A percentile compares a stretch with the other conserved stretches of the same genome.
Conservation (phyloP, 768 basidiomycete species). For the Gloeopeniophorella convolvens region DNA sequence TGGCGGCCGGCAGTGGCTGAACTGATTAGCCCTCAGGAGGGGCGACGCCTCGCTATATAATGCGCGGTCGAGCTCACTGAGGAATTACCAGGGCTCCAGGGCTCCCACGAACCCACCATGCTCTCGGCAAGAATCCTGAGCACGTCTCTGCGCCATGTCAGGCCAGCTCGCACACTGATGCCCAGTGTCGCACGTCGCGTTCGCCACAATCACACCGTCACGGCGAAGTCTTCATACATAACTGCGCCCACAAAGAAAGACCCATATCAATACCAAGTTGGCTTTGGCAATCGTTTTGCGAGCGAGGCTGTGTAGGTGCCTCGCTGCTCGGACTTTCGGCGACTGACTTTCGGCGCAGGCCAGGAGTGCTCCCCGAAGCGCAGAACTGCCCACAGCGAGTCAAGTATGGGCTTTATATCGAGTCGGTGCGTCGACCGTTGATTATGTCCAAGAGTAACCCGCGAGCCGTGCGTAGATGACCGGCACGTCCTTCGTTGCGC, state of each 20-base stretch:
- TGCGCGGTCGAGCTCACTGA: no score
- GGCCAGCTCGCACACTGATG: neutral
- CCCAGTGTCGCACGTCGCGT: neutral
- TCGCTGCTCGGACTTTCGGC: neutral
- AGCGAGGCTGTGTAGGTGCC: conserved; percentile 46
- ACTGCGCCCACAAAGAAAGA: conserved; percentile 38
- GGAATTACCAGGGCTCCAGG: no score
- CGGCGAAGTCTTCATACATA: conserved; percentile 35
- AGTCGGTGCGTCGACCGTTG: conserved; percentile 37
- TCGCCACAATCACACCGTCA: conserved; percentile 23
- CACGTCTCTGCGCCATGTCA: neutral
- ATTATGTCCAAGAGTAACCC: neutral
- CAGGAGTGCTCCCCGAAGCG: conserved; percentile 47
- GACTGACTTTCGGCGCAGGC: conserved; percentile 29
- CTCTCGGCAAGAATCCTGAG: neutral
- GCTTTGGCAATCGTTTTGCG: conserved; percentile 53
- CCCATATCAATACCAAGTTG: conserved; percentile 51
- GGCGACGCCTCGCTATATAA: no score
- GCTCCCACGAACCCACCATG: neutral
- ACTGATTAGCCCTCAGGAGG: no score
- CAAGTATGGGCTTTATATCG: conserved; percentile 58
- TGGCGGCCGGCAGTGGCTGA: no score
- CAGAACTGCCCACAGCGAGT: conserved; percentile 59
- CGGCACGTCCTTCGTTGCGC: conserved; percentile 53
- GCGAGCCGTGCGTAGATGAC: conserved; percentile 38